Evolutionary conservation across 2,329 filamentous ascomycete genomes (phyloP), one percentile per base, ranked within the genome.

Genomic region (Didymella glomerata): DNA sequence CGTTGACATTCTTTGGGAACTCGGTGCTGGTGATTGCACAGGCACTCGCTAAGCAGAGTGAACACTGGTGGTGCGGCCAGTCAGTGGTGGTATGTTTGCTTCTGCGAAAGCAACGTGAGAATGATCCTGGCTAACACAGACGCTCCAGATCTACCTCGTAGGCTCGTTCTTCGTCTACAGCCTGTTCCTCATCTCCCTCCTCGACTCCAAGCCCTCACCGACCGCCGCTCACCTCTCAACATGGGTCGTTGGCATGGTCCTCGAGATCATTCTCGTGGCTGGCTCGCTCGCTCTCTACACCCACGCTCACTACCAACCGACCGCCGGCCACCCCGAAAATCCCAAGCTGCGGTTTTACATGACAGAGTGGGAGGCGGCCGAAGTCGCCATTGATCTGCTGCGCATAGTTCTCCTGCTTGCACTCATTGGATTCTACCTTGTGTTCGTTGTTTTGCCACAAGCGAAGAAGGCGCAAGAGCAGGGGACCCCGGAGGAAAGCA

Each of bases 141-240:
- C 14, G 4, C 22, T 16, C 22, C 54, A 97, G 93, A 89, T 96
- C 72, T 96, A 96, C 77, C 83, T 96, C 63, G 86, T 92, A 56
- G 92, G 90, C 54, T 90, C 91, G 44, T 90, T 93, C 66, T 97
- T 96, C 82, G 87, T 95, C 64, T 95, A 96, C 80, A 85, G 91
- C 48, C 88, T 97, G 67, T 85, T 97, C 66, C 84, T 96, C 66
- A 90, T 97, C 71, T 93, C 93, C 28, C 85, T 98, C 57, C 84
- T 96, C 70, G 93, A 97, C 76, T 90, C 90, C 72, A 88, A 86
- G 62, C 88, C 92, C 32, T 91, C 91, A 13, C 95, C 95, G 0
- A 93, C 89, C 48, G 81, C 88, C 46, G 88, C 91, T 52, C 93
- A 97, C 77, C 85, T 94, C 55, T 78, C 90, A 46, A 88, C 92